A percentile compares a stretch with the other conserved stretches of the same genome.
These are phyloP conservation scores for Debaryomycetaceae sp. DNA, from an alignment of 1,139 yeast genomes.

Conservation along the genomic window DNA sequence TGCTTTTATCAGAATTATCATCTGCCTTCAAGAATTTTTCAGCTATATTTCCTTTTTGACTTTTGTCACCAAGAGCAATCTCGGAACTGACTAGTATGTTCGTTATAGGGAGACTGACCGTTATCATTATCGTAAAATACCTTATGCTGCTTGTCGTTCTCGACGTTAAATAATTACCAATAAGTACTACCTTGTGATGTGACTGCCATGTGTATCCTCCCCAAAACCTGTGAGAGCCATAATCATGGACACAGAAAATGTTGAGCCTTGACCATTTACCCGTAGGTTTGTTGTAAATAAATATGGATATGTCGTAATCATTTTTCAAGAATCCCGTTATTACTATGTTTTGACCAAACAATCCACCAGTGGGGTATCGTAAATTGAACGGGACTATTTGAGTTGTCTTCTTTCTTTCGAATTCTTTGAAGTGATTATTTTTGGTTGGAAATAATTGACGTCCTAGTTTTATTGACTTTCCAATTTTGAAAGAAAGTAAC, in stretches of 20 bases:
- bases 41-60: slow-evolving; percentile 12
- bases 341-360: slow-evolving; percentile 62
- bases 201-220: slow-evolving; percentile 72
- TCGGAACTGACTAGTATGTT: slow-evolving; percentile 52
- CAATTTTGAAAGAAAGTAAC: slow-evolving; percentile 32
- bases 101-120: slow-evolving; percentile 65
- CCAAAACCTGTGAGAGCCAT: slow-evolving; percentile 59
- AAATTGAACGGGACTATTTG: slow-evolving; percentile 39
- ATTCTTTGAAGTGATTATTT: background rate
- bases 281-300: slow-evolving; percentile 57
- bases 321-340: slow-evolving; percentile 55
- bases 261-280: slow-evolving; percentile 65
- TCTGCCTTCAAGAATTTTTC: slow-evolving; percentile 17
- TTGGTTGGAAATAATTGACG: slow-evolving; percentile 23
- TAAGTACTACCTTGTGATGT: slow-evolving; percentile 60
- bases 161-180: slow-evolving; percentile 52
- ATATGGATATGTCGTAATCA: slow-evolving; percentile 55
- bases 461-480: slow-evolving; percentile 32
- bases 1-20: slow-evolving; percentile 12
- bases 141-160: slow-evolving; percentile 52
- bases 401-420: slow-evolving; percentile 3
- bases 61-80: slow-evolving; percentile 27
- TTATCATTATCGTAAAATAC: slow-evolving; percentile 52
- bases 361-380: slow-evolving; percentile 55
- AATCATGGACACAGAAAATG: slow-evolving; percentile 52